Evolutionary conservation across 495 filamentous ascomycete genomes (phyloP), one percentile per base, ranked within the genome.

Genomic region (Massariosphaeria phaeospora): DNA sequence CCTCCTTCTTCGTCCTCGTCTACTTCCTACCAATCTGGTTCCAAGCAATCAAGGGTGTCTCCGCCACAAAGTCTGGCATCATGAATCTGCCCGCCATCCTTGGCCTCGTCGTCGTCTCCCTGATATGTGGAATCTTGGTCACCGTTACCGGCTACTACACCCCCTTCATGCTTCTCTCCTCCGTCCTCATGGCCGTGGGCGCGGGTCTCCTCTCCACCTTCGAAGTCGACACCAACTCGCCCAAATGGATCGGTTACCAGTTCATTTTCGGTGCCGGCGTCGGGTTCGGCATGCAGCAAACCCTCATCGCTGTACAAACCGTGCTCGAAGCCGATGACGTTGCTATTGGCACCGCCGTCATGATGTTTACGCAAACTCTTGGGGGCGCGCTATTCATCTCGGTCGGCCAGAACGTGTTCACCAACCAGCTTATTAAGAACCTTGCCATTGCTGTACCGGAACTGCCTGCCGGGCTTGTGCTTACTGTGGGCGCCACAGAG

Each of bases 391-490:
- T 89, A 7, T 87, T 87, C 62, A 77, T 93, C 44, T 80, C 79
- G 0, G 84, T 91, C 25, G 84, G 72, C 1, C 84, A 95, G 64
- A 91, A 84, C 43, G 74, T 95, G 34, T 90, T 95, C 67, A 77
- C 78, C 44, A 89, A 87, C 68, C 74, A 79, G 47, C 77, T 94
- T 0, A 59, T 85, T 39, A 65, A 72, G 27, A 80, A 82, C 27
- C 65, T 93, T 2, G 64, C 53, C 1, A 51, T 55, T 29, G 57
- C 31, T 63, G 75, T 65, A 10, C 84, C 85, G 0, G 67, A 66
- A 1, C 52, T 81, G 2, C 23, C 55, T 13, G 70, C 80, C 1
- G 20, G 34, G 0, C 36, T 73, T 21, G 70, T 91, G 0, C 64
- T 85, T 0, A 55, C 62, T 0, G 75, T 79, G 7, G 90, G 90